Conservation (phyloP, 2,329 filamentous ascomycete species). For the Neophaeococcomyces mojaviensis region DNA sequence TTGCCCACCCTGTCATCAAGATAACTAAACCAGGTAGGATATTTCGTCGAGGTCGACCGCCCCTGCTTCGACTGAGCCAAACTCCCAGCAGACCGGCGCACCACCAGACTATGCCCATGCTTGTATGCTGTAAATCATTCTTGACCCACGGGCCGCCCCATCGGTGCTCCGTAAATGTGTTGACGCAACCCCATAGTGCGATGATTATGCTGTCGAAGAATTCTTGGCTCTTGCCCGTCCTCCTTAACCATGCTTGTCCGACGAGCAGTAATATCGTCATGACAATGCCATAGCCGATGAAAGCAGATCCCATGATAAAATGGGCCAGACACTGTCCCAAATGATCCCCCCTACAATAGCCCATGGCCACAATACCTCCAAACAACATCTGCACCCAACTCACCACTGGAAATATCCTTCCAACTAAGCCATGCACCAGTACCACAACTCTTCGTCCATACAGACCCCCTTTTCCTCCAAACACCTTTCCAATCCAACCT, state of each 20-base stretch:
- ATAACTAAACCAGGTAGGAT: conserved; percentile 89
- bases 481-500: conserved; percentile 69
- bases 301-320: conserved; percentile 97
- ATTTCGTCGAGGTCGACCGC: conserved; percentile 83
- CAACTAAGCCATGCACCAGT: conserved; percentile 67
- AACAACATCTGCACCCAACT: conserved; percentile 94
- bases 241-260: conserved; percentile 77
- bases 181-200: conserved; percentile 90
- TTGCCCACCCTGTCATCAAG: conserved; percentile 85
- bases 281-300: conserved; percentile 86
- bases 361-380: conserved; percentile 82
- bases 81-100: conserved; percentile 82
- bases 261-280: conserved; percentile 80
- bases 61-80: conserved; percentile 79
- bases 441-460: conserved; percentile 58
- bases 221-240: conserved; percentile 81
- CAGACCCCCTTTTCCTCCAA: conserved; percentile 20
- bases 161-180: conserved; percentile 94
- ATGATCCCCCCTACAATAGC: conserved; percentile 89
- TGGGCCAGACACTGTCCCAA: conserved; percentile 88
- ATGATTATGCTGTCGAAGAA: conserved; percentile 93
- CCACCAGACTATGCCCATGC: conserved; percentile 99
- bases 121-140: conserved; percentile 95
- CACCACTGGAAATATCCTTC: conserved; percentile 78
- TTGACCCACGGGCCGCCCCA: conserved; percentile 85